Evolutionary conservation across 78 protist species (phyloP), one percentile per base, ranked within the genome.

Genomic region (Dictyostelium firmibasis): DNA sequence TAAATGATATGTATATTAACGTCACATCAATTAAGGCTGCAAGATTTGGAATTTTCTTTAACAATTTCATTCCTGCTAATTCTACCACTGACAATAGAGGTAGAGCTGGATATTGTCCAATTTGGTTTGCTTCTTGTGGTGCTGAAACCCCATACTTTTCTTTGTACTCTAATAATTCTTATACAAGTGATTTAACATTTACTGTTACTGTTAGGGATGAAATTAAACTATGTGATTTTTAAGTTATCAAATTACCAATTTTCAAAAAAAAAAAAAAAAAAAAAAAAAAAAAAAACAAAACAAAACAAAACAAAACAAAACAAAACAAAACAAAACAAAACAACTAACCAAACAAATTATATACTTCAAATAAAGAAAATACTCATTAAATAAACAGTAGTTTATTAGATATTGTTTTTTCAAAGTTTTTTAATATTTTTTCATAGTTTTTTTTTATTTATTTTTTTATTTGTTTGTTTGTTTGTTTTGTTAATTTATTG

Each of bases 51-150:
- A 20, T 36, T 0, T 75, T 27, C 9, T 75, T 75, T 5, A 75
- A 75, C 38, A 35, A 35, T 36, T 18, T 27, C 6, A 44, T 16
- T 11, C 33, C n/a, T 2, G 82, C 82, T 2, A 38, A 31, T 36
- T 20, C 57, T 16, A 38, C 20, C 0, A 23, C 35, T 1, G 67
- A 79, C 14, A 79, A 1, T 18, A 25, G 67, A 23, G 67, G 67
- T 25, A 79, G 60, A 79, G 20, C 29, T 25, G 60, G 84, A 0
- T 79, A 79, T 44, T 43, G 47, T 75, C 82, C 82, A 36, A 31
- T 75, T 75, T 75, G 82, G 82, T 75, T 75, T 75, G 82, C 43
- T 0, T 2, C 82, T 4, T 75, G 82, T 75, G 82, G 82, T 75
- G 29, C 82, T 20, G 50, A 35, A 20, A 35, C 82, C 1, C 33